These are phyloP conservation scores for Phytophthora hybrid DNA, from an alignment of 352 stramenopile species.

Conservation along the genomic window DNA sequence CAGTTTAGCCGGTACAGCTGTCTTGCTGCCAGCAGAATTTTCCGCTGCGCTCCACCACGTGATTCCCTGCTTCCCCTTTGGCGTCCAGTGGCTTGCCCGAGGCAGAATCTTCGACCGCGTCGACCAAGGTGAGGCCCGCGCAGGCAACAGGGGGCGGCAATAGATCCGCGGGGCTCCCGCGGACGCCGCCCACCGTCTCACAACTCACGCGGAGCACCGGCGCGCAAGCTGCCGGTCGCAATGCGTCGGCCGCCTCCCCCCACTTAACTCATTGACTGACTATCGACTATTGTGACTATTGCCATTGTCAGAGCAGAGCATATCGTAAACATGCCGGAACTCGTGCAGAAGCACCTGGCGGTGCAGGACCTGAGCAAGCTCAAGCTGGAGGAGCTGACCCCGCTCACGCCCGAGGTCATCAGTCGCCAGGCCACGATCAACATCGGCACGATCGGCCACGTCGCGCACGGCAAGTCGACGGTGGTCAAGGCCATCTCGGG, in stretches of 20 bases:
- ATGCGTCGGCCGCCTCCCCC: neutral
- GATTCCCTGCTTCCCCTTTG: constrained; percentile 37
- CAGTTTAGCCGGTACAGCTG: constrained; percentile 15
- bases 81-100: constrained; percentile 40
- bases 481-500: constrained; percentile 99
- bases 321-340: constrained; percentile 58
- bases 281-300: neutral
- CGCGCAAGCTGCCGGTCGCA: neutral
- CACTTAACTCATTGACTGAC: neutral
- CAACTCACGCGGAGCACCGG: constrained; percentile 12
- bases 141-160: too few species aligned
- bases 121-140: constrained; percentile 30
- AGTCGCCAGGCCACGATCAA: constrained; percentile 99
- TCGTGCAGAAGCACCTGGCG: constrained; percentile 79
- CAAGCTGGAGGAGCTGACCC: constrained; percentile 96
- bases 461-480: constrained; percentile 99
- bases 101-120: constrained; percentile 38
- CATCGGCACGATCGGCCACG: constrained; percentile 99
- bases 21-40: constrained; percentile 49
- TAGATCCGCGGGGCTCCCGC: too few species aligned
- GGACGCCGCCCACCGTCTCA: neutral
- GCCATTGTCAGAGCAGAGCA: neutral
- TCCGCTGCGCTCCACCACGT: constrained; percentile 40
- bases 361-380: constrained; percentile 96
- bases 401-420: constrained; percentile 98